Evolutionary conservation across 1,284 basidiomycete genomes (phyloP).

Genomic region (Pascua guehoae): DNA sequence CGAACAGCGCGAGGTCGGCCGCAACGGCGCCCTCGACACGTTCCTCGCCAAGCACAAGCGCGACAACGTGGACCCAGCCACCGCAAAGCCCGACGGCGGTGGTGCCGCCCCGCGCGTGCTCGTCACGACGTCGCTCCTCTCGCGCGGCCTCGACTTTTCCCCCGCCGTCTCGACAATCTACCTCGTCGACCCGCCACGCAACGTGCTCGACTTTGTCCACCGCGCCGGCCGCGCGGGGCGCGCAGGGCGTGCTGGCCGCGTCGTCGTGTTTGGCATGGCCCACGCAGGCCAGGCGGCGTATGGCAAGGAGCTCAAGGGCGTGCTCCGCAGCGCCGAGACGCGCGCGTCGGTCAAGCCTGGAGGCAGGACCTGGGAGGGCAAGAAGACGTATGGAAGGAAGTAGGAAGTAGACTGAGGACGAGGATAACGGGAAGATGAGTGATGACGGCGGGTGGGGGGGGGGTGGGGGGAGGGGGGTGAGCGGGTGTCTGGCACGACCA

Average conservation of each 20-base stretch:
- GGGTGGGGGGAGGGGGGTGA: background rate
- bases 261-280: conserved; percentile 50
- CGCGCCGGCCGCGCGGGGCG: conserved; percentile 67
- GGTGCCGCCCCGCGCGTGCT: conserved; percentile 57
- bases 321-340: conserved; percentile 18
- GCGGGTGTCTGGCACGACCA: no score
- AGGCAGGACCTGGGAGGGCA: conserved; percentile 13
- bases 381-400: background rate
- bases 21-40: conserved; percentile 62
- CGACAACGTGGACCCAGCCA: background rate
- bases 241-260: conserved; percentile 64
- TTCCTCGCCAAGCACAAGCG: conserved; percentile 52
- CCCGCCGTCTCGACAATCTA: conserved; percentile 72
- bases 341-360: conserved; percentile 14
- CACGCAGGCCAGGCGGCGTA: conserved; percentile 18
- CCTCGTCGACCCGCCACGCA: conserved; percentile 76
- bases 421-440: background rate
- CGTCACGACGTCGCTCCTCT: conserved; percentile 82
- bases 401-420: background rate
- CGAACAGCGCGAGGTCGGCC: conserved; percentile 50
- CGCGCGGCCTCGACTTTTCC: conserved; percentile 83
- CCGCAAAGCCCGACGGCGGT: conserved; percentile 3
- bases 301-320: conserved; percentile 23
- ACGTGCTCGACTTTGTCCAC: conserved; percentile 84
- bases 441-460: background rate